Percentiles rank a stretch among this genome's conserved stretches.
Conservation (phyloP, 768 basidiomycete species). For the Leccinellum albellum region DNA sequence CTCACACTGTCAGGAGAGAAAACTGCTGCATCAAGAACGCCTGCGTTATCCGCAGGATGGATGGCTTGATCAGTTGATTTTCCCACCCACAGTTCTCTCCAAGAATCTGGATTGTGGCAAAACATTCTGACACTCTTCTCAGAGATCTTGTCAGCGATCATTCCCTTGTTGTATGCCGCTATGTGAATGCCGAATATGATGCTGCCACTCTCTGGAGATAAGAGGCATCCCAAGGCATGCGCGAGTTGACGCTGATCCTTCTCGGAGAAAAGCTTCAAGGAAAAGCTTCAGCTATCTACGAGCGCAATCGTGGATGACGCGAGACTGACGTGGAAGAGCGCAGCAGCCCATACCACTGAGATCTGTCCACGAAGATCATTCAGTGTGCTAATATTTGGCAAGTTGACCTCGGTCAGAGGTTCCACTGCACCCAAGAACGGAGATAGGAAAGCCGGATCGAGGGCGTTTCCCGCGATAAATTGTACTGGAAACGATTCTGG, state of each 20-base stretch:
- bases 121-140: conserved; percentile 13
- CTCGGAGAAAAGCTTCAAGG: conserved; percentile 25
- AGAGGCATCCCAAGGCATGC: conserved; percentile 23
- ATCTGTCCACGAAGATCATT: conserved; percentile 44
- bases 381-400: conserved; percentile 37
- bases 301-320: conserved; percentile 14
- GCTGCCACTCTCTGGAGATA: conserved; percentile 27
- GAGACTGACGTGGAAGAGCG: conserved; percentile 40
- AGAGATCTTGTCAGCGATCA: not conserved
- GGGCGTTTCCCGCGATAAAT: conserved; percentile 54
- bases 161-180: conserved; percentile 12
- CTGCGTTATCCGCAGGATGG: not conserved
- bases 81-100: conserved; percentile 26
- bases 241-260: conserved; percentile 24
- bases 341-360: conserved; percentile 46
- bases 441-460: conserved; percentile 43
- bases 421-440: conserved; percentile 23
- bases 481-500: conserved; percentile 49
- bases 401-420: conserved; percentile 15
- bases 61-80: not conserved
- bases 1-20: conserved; percentile 34
- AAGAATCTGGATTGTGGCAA: conserved; percentile 26
- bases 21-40: conserved; percentile 1
- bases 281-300: conserved; percentile 22
- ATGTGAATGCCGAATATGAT: conserved; percentile 31